A percentile compares a stretch with the other conserved stretches of the same genome.
Evolutionary conservation across 139 green algal species (phyloP).

Genomic region (Trebouxia sp.): DNA sequence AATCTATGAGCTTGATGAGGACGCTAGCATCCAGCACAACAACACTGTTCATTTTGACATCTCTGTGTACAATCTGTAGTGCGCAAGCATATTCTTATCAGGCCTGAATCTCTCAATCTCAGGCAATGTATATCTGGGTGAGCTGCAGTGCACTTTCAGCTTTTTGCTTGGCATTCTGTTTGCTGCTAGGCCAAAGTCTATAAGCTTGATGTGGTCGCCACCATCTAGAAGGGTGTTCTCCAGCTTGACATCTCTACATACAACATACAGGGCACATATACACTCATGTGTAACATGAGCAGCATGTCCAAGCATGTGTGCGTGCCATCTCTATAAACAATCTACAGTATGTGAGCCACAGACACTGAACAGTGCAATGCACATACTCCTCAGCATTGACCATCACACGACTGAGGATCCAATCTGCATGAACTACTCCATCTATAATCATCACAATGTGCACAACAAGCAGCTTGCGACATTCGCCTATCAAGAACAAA

Average conservation of each 20-base stretch:
- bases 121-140: constrained; percentile 88
- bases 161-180: constrained; percentile 44
- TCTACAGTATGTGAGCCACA: constrained; percentile 16
- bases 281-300: too few relatives aligned
- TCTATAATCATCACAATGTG: too few relatives aligned
- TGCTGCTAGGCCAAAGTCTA: constrained; percentile 88
- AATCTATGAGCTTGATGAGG: constrained; percentile 81
- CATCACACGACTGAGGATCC: too few relatives aligned
- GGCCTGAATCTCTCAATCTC: too few relatives aligned
- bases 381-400: too few relatives aligned
- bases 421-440: too few relatives aligned
- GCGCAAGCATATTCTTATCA: too few relatives aligned
- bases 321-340: too few relatives aligned
- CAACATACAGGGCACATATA: constrained; percentile 42
- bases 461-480: too few relatives aligned
- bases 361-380: background rate
- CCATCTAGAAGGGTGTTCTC: constrained; percentile 86
- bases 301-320: too few relatives aligned
- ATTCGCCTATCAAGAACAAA: too few relatives aligned
- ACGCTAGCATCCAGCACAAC: constrained; percentile 64
- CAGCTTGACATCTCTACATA: constrained; percentile 81
- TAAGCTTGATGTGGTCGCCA: constrained; percentile 63
- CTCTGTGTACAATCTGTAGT: constrained; percentile 55
- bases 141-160: constrained; percentile 72
- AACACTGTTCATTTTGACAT: constrained; percentile 90